Conservation (phyloP, 176 grass and related monocot species). For the Carex parvula region DNA sequence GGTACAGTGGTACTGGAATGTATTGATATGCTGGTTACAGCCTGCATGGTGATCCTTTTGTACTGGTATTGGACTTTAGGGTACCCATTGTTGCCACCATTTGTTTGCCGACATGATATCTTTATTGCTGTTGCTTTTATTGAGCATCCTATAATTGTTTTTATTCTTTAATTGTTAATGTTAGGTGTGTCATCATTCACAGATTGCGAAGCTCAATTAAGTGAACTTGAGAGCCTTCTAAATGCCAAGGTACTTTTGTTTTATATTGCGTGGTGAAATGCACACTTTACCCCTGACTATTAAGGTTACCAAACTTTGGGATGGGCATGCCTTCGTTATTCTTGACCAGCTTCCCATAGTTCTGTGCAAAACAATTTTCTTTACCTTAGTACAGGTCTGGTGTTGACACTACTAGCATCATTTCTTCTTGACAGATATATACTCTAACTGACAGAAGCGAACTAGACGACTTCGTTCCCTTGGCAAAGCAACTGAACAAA, state of each 20-base stretch:
- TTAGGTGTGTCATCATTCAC: slow-evolving; percentile 53
- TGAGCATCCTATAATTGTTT: slow-evolving; percentile 19
- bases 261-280: not conserved
- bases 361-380: not conserved
- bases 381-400: not conserved
- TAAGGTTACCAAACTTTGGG: not conserved
- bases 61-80: not conserved
- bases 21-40: not conserved
- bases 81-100: not conserved
- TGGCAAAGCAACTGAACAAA: slow-evolving; percentile 56
- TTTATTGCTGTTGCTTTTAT: slow-evolving; percentile 5
- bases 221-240: slow-evolving; percentile 69
- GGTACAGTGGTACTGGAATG: not conserved
- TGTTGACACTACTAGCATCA: slow-evolving; percentile 5
- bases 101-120: not conserved
- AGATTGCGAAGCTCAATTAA: slow-evolving; percentile 71
- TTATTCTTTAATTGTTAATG: slow-evolving; percentile 15
- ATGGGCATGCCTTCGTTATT: not conserved
- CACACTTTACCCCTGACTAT: not conserved
- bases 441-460: slow-evolving; percentile 61
- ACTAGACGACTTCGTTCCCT: slow-evolving; percentile 60
- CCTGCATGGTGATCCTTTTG: not conserved
- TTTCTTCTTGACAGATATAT: slow-evolving; percentile 55
- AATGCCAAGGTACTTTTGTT: slow-evolving; percentile 60
- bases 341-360: not conserved